A percentile compares a stretch with the other conserved stretches of the same genome.
These are phyloP conservation scores for Ophiostoma novo-ulmi DNA, from an alignment of 2,329 filamentous ascomycete species.

Conservation along the genomic window DNA sequence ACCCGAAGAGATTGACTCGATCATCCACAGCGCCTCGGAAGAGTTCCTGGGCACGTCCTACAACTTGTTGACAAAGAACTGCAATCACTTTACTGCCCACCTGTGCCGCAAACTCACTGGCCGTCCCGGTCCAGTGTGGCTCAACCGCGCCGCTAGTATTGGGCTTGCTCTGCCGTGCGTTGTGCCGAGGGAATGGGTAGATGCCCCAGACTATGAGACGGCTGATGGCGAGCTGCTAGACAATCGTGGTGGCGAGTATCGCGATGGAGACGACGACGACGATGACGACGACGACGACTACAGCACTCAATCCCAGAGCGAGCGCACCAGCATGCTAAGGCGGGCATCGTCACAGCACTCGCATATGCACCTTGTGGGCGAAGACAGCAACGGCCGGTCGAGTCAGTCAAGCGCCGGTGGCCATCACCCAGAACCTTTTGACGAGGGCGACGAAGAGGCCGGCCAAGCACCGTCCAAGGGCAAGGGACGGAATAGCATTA, in stretches of 20 bases:
- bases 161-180: constrained; percentile 76
- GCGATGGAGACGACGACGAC: constrained; percentile 44
- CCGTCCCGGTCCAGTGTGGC: constrained; percentile 64
- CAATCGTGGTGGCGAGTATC: constrained; percentile 47
- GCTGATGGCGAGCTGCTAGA: constrained; percentile 63
- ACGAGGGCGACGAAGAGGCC: constrained; percentile 44
- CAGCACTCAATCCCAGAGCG: constrained; percentile 31
- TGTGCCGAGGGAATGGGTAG: constrained; percentile 76
- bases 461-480: constrained; percentile 34
- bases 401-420: background rate
- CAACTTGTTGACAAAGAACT: constrained; percentile 77
- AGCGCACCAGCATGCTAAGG: constrained; percentile 32
- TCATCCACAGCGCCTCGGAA: constrained; percentile 63
- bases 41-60: constrained; percentile 72
- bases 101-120: constrained; percentile 70
- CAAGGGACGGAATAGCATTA: constrained; percentile 37
- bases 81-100: constrained; percentile 81
- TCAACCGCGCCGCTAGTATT: constrained; percentile 80
- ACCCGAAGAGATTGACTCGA: constrained; percentile 62
- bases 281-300: constrained; percentile 52
- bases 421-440: constrained; percentile 18
- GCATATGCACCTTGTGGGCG: constrained; percentile 29
- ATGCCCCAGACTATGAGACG: constrained; percentile 69
- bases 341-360: constrained; percentile 33
- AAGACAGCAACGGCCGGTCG: constrained; percentile 25